phyloP scores from a whole-genome alignment of 2,329 filamentous ascomycete species.

The Fonsecaea multimorphosa region DNA sequence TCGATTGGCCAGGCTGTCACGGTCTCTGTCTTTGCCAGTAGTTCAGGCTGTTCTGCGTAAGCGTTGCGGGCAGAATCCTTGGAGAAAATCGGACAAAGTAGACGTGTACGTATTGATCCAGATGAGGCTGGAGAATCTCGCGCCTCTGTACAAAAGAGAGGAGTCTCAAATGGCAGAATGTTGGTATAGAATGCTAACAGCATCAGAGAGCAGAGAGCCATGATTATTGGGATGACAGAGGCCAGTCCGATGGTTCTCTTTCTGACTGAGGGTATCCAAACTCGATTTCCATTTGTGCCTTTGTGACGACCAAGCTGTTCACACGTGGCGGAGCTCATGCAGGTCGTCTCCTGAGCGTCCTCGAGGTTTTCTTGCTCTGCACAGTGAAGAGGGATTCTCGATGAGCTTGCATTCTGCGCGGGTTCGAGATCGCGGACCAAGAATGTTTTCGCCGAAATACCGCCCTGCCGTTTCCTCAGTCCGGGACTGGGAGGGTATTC shows the following conservation, averaged over 20 bases:
- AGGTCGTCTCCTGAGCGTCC: no score
- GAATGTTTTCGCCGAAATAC: not conserved
- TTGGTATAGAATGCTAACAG: not conserved
- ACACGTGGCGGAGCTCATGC: no score
- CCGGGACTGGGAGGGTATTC: conserved; percentile 20
- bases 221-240: not conserved
- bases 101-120: not conserved
- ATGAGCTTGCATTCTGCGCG: not conserved
- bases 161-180: not conserved
- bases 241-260: not conserved
- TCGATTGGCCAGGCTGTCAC: not conserved
- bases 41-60: not conserved
- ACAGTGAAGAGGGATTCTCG: not conserved
- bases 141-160: not conserved
- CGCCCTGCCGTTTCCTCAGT: conserved; percentile 13
- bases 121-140: no score
- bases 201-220: not conserved
- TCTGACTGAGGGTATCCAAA: not conserved
- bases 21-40: not conserved
- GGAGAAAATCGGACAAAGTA: not conserved
- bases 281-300: not conserved
- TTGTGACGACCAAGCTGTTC: not conserved
- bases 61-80: not conserved
- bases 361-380: no score
- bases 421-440: not conserved